These are phyloP conservation scores for Schwanniomyces vanrijiae DNA, from an alignment of 805 yeast genomes.

Conservation along the genomic window DNA sequence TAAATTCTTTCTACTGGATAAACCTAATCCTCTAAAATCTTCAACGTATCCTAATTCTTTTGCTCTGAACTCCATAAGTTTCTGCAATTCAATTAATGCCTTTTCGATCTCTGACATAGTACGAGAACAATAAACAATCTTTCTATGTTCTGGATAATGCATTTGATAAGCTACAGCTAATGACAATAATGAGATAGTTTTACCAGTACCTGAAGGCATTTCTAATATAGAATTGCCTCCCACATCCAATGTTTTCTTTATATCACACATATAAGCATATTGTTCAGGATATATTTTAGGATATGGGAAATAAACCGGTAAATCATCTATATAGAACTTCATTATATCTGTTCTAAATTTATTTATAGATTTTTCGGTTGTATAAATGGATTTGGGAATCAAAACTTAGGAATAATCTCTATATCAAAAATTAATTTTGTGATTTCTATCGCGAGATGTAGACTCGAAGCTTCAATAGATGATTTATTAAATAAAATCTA, in stretches of 20 bases:
- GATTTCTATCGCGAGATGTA: not conserved
- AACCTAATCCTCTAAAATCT: slow-evolving; percentile 90
- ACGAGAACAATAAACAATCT: slow-evolving; percentile 96
- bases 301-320: slow-evolving; percentile 94
- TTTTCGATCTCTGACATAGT: slow-evolving; percentile 99
- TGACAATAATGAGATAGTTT: slow-evolving; percentile 88
- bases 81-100: slow-evolving; percentile 87
- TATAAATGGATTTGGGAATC: not conserved
- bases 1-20: slow-evolving; percentile 90
- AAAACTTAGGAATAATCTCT: not conserved
- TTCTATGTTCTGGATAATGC: slow-evolving; percentile 91
- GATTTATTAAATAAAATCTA: not conserved
- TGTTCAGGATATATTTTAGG: slow-evolving; percentile 98
- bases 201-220: slow-evolving; percentile 99
- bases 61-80: slow-evolving; percentile 82
- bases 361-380: not conserved
- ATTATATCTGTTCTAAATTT: slow-evolving; percentile 12
- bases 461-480: not conserved
- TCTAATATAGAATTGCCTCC: slow-evolving; percentile 96
- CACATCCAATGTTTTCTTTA: slow-evolving; percentile 88
- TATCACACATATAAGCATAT: slow-evolving; percentile 95
- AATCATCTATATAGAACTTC: slow-evolving; percentile 91
- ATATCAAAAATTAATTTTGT: not conserved
- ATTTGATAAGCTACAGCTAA: slow-evolving; percentile 93
- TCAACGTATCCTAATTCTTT: slow-evolving; percentile 83